These are phyloP conservation scores for Claviceps capensis DNA, from an alignment of 2,329 filamentous ascomycete genomes.

Conservation along the genomic window DNA sequence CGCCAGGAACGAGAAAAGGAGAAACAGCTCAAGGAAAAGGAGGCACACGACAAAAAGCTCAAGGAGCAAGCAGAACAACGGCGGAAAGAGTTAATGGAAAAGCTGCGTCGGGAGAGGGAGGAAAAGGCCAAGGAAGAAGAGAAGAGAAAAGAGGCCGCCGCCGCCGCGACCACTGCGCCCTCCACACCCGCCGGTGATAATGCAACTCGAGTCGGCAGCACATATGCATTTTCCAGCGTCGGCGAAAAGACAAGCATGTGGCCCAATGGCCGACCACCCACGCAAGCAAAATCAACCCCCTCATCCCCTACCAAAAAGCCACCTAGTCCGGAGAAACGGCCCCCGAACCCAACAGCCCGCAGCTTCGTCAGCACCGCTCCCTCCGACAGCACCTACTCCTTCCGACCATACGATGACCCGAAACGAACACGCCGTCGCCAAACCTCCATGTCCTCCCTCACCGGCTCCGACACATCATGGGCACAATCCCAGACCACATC, in stretches of 20 bases:
- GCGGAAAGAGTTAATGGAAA: constrained; percentile 13
- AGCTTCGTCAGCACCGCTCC: constrained; percentile 44
- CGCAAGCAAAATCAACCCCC: constrained; percentile 12
- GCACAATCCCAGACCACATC: constrained; percentile 73
- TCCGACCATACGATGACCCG: constrained; percentile 62
- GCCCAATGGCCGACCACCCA: constrained; percentile 39
- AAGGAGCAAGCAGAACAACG: constrained; percentile 22
- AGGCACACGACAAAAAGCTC: constrained; percentile 21
- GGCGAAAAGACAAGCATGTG: constrained; percentile 60
- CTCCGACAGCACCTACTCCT: constrained; percentile 57
- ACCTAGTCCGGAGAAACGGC: constrained; percentile 24
- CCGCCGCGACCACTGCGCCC: constrained; percentile 19
- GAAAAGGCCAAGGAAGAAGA: constrained; percentile 25
- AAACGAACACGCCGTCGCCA: constrained; percentile 43
- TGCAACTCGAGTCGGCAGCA: constrained; percentile 29
- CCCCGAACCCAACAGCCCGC: constrained; percentile 37
- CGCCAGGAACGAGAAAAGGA: constrained; percentile 28
- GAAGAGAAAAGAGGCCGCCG: constrained; percentile 25
- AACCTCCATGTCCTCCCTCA: constrained; percentile 54
- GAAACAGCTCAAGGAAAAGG: constrained; percentile 22
- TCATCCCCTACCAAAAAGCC: constrained; percentile 10
- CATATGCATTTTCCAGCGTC: constrained; percentile 51
- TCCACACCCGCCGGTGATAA: constrained; percentile 12
- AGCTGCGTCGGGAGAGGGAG: constrained; percentile 14
- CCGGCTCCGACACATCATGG: constrained; percentile 71